Base-by-base conservation (phyloP, 305 asterid species). In the Coffea humblotiana region DNA sequence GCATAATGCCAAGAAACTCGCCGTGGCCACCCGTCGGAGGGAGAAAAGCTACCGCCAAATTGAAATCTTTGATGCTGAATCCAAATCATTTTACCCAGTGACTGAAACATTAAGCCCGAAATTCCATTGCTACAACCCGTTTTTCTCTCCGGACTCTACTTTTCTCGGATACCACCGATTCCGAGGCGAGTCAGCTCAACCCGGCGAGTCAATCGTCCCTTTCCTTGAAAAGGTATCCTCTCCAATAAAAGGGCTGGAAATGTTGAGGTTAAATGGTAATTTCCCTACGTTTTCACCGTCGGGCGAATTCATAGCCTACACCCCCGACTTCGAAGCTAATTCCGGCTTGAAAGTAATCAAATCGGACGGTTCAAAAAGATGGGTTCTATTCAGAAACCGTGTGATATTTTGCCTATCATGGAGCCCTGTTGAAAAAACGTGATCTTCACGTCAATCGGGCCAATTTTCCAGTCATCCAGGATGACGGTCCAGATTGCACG, bases 111-210 rank as follows among this genome's bases (percentile, higher is more conserved):
- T 91, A 15, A 92, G 86, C 81, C 92, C 97, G 2, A 58, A 81
- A 85, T 88, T 86, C 60, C 97, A 95, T 90, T 97, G 92, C 80
- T 95, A 95, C 89, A 95, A 87, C 78, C 98, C 97, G 0, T 93
- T 91, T 66, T 76, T 95, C 79, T 93, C 95, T 21, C 89, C 92
- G 0, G 83, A 80, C 21, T 89, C 91, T 0, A 32, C 70, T 15
- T 75, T 51, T 32, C 78, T 95, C 10, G 92, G 97, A 18, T 95
- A 91, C 67, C 98, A 95, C 40, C 88, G 97, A 29, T 93, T 88
- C 84, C 80, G 94, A 23, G 97, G 94, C 15, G 92, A 91, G 81
- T 86, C 85, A 35, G 82, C 79, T 54, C 64, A 61, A 43, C 43
- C 77, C 0, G 90, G 84, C 23, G 91, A 86, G 18, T n/a, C 86